A percentile compares a stretch with the other conserved stretches of the same genome.
Evolutionary conservation across 2,329 filamentous ascomycete genomes (phyloP).

Genomic region (Thelonectria olida): DNA sequence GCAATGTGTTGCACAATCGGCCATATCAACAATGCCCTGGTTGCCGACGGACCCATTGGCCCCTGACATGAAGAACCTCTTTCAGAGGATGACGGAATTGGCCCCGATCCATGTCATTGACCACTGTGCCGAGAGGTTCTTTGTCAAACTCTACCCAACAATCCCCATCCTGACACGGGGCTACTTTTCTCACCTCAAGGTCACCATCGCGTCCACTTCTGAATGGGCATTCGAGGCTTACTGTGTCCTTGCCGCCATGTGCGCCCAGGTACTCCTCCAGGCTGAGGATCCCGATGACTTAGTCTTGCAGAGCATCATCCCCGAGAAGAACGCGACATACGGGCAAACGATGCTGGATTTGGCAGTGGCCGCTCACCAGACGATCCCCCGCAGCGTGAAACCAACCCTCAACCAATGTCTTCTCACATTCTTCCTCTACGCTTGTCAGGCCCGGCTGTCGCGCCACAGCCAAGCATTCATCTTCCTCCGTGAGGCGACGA

Average conservation of each 20-base stretch:
- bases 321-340: constrained; percentile 49
- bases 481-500: constrained; percentile 55
- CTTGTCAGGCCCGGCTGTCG: constrained; percentile 52
- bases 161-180: constrained; percentile 53
- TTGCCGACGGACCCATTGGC: not conserved
- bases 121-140: constrained; percentile 51
- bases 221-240: constrained; percentile 46
- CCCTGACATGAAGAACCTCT: constrained; percentile 6
- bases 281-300: constrained; percentile 48
- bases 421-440: constrained; percentile 55
- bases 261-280: constrained; percentile 53
- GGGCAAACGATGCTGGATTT: constrained; percentile 51
- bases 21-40: constrained; percentile 11
- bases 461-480: constrained; percentile 55
- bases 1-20: constrained; percentile 45
- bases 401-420: constrained; percentile 52
- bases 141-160: constrained; percentile 50
- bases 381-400: constrained; percentile 44
- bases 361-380: constrained; percentile 46
- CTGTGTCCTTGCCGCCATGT: constrained; percentile 50
- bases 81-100: constrained; percentile 45
- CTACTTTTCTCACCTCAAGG: constrained; percentile 46
- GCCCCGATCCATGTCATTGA: constrained; percentile 47
- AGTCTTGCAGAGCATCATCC: constrained; percentile 44
- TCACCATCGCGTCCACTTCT: constrained; percentile 27